Base-by-base conservation (phyloP, 2,329 filamentous ascomycete genomes). In the Xylaria arbuscula region DNA sequence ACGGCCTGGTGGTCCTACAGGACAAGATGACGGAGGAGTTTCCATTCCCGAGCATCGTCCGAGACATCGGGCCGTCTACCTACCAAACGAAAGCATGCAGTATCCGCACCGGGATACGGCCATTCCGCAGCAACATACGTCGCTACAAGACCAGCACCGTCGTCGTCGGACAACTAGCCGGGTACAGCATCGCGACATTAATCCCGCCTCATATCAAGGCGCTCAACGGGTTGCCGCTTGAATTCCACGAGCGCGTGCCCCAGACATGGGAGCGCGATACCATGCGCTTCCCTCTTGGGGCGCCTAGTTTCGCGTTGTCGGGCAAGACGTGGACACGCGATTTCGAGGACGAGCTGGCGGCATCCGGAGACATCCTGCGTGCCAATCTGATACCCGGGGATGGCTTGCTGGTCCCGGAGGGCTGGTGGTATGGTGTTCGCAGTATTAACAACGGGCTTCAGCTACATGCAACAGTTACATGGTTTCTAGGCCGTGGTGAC, bases 161-260 rank as follows among this genome's bases (percentile, higher is more conserved):
- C n/a, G 69, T 71, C 10, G 13, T 72, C 13, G 70, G 70, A 19
- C 70, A 72, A 38, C 45, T 72, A 13, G 63, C 69, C 9, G 70
- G 70, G 8, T 66, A 65, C 58, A 69, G 68, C 36, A 17, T 64
- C 10, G 70, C 63, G n/a, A 67, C 67, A 9, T 34, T 72, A 8
- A 36, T 72, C 19, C 63, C 56, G 32, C 68, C 70, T 3, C 15
- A 1, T 7, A 17, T 71, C 13, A 42, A 57, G 5, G 24, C n/a
- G 17, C 66, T 69, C 4, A 22, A 64, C 11, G 63, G 64, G 42
- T 15, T n/a, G 40, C 11, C 59, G 15, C 38, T 72, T 1, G 61
- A 65, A 38, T 65, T 34, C 13, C 64, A 72, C 24, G 2, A 38
- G 22, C 57, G 54, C 1, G 48, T 64, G 38, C 38, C 53, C 8